Percentiles rank a stretch among this genome's conserved stretches.
These are phyloP conservation scores for Smittium mucronatum DNA, from an alignment of 371 early-diverging fungal genomes.

Conservation along the genomic window DNA sequence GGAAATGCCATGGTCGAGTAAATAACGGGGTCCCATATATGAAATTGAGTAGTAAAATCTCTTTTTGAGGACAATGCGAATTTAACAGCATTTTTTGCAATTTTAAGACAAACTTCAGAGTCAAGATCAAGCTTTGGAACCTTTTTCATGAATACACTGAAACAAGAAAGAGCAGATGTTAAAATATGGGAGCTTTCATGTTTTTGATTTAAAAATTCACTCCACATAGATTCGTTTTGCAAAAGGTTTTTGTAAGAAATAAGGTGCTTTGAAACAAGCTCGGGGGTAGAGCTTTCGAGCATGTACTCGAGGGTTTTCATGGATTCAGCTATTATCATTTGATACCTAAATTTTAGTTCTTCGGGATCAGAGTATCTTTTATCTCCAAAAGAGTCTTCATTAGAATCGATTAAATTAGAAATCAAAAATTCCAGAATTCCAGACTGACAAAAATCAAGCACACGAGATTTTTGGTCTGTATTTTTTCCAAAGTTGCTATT, in stretches of 20 bases:
- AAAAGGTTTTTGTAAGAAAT: not conserved
- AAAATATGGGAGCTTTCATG: not conserved
- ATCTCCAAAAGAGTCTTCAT: conserved; percentile 28
- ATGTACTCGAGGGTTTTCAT: conserved; percentile 19
- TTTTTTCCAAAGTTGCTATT: conserved; percentile 22
- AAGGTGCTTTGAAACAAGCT: not conserved
- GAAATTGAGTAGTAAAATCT: not conserved
- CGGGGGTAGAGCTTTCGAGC: not conserved
- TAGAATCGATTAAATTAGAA: conserved; percentile 23
- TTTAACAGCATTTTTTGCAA: not conserved
- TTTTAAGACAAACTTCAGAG: not conserved
- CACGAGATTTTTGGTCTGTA: conserved; percentile 22
- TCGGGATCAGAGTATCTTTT: conserved; percentile 23
- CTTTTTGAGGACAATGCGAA: not conserved
- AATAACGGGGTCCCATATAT: not conserved
- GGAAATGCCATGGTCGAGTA: not conserved
- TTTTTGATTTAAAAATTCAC: not conserved
- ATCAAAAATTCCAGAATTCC: conserved; percentile 26
- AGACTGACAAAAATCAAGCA: conserved; percentile 22
- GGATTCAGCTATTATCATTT: conserved; percentile 20
- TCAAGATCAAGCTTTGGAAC: not conserved
- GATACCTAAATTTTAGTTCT: conserved; percentile 30
- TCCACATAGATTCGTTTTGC: not conserved
- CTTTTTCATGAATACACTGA: not conserved
- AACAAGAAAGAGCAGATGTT: not conserved